Percentiles rank a stretch among this genome's conserved stretches.
Conservation (phyloP, 106 monocot genomes). For the Iris macrosiphon region DNA sequence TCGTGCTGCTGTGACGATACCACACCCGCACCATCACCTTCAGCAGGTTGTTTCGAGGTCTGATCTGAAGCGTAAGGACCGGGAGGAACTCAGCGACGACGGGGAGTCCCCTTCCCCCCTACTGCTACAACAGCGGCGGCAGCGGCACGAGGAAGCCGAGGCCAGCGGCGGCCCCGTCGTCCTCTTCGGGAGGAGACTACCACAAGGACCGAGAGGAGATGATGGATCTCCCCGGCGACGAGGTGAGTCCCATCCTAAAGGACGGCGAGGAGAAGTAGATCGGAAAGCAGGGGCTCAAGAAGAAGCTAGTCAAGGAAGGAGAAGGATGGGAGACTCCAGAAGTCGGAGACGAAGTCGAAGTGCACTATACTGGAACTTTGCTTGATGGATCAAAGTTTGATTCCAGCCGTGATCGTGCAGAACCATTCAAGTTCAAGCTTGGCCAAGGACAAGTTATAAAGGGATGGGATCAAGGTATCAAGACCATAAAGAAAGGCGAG, state of each 20-base stretch:
- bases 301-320: slow-evolving; percentile 86
- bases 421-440: slow-evolving; percentile 59
- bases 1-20: too few relatives aligned
- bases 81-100: too few relatives aligned
- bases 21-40: too few relatives aligned
- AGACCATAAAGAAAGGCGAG: slow-evolving; percentile 69
- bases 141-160: too few relatives aligned
- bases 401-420: slow-evolving; percentile 62
- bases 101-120: too few relatives aligned
- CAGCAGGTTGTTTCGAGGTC: too few relatives aligned
- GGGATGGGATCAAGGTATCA: slow-evolving; percentile 72
- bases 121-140: too few relatives aligned
- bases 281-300: slow-evolving; percentile 76
- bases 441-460: slow-evolving; percentile 76
- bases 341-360: slow-evolving; percentile 84
- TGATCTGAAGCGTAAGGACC: too few relatives aligned
- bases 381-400: slow-evolving; percentile 75
- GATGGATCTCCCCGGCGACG: slow-evolving; percentile 24
- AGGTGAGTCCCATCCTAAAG: slow-evolving; percentile 31
- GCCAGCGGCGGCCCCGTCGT: too few relatives aligned
- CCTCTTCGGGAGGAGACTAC: too few relatives aligned
- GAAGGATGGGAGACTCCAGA: slow-evolving; percentile 78
- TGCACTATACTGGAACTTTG: slow-evolving; percentile 74
- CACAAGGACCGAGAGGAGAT: too few relatives aligned
- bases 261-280: slow-evolving; percentile 93